Conservation (phyloP, 1,139 yeast genomes). For the Spencermartinsiella ligniputridi region DNA sequence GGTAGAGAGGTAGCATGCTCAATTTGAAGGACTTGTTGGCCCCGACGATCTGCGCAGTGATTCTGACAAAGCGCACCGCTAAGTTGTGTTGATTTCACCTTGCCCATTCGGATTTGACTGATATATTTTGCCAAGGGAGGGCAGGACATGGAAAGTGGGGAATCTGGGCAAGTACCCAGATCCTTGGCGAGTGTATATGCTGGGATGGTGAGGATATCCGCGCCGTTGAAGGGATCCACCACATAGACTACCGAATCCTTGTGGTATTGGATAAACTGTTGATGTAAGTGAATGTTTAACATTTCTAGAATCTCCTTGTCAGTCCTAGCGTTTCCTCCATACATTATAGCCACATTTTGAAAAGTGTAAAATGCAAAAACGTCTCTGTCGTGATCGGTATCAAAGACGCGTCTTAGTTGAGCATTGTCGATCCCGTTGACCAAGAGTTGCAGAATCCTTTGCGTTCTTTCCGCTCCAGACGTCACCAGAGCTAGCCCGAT, state of each 20-base stretch:
- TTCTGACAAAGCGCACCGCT: constrained; percentile 9
- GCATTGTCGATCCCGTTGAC: constrained; percentile 14
- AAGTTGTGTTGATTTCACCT: not conserved
- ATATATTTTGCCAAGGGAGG: constrained; percentile 19
- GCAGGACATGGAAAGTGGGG: constrained; percentile 14
- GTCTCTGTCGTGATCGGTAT: constrained; percentile 16
- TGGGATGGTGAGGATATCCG: constrained; percentile 20
- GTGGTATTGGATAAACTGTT: constrained; percentile 23
- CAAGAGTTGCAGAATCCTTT: constrained; percentile 13
- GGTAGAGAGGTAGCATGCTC: constrained; percentile 12
- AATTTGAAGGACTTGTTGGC: constrained; percentile 9
- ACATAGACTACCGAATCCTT: constrained; percentile 21
- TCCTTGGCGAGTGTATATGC: constrained; percentile 23
- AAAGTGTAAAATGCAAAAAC: constrained; percentile 24
- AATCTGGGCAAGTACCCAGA: constrained; percentile 23
- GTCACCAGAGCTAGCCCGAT: constrained; percentile 17
- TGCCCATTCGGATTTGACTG: constrained; percentile 5
- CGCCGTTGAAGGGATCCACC: constrained; percentile 21
- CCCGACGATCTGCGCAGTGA: constrained; percentile 12
- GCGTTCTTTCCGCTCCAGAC: constrained; percentile 10
- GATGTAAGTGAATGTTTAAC: constrained; percentile 28
- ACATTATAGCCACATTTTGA: constrained; percentile 17
- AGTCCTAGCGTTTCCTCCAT: constrained; percentile 13
- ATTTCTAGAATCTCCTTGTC: constrained; percentile 18
- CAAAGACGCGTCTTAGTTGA: constrained; percentile 13